phyloP scores from a whole-genome alignment of 2,329 filamentous ascomycete species.

The Fusarium lyarnte region DNA sequence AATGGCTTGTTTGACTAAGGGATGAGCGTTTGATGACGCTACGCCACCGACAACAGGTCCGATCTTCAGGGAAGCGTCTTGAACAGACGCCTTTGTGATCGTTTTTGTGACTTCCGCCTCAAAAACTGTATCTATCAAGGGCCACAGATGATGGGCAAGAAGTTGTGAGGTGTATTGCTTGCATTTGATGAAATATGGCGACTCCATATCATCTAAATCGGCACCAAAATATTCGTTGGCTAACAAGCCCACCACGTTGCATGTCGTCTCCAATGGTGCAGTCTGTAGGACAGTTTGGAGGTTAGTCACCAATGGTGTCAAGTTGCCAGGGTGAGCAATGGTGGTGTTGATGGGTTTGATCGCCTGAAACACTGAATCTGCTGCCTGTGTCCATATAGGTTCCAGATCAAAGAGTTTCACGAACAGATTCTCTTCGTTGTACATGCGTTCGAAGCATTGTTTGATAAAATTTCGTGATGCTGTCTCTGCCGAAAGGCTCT shows the following conservation, averaged over 20 bases:
- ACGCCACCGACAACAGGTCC: slow-evolving; percentile 58
- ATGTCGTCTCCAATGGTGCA: slow-evolving; percentile 60
- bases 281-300: slow-evolving; percentile 60
- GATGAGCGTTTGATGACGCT: slow-evolving; percentile 66
- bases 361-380: slow-evolving; percentile 60
- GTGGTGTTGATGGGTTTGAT: slow-evolving; percentile 61
- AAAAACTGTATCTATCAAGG: slow-evolving; percentile 63
- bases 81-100: slow-evolving; percentile 59
- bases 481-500: slow-evolving; percentile 61
- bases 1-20: slow-evolving; percentile 66
- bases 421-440: slow-evolving; percentile 64
- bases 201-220: slow-evolving; percentile 68
- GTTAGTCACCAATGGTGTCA: slow-evolving; percentile 61
- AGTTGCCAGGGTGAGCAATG: slow-evolving; percentile 63
- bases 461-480: slow-evolving; percentile 68
- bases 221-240: slow-evolving; percentile 66
- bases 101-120: slow-evolving; percentile 65
- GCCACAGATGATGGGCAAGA: slow-evolving; percentile 67
- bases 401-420: slow-evolving; percentile 65
- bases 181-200: slow-evolving; percentile 62
- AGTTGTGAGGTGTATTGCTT: slow-evolving; percentile 66
- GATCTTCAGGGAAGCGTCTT: slow-evolving; percentile 62
- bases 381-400: slow-evolving; percentile 60
- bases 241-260: slow-evolving; percentile 66
- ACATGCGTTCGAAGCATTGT: slow-evolving; percentile 67